A percentile compares a stretch with the other conserved stretches of the same genome.
Evolutionary conservation across 225 moss, liverwort and hornwort species (phyloP).

Genomic region (Neckera pumila): DNA sequence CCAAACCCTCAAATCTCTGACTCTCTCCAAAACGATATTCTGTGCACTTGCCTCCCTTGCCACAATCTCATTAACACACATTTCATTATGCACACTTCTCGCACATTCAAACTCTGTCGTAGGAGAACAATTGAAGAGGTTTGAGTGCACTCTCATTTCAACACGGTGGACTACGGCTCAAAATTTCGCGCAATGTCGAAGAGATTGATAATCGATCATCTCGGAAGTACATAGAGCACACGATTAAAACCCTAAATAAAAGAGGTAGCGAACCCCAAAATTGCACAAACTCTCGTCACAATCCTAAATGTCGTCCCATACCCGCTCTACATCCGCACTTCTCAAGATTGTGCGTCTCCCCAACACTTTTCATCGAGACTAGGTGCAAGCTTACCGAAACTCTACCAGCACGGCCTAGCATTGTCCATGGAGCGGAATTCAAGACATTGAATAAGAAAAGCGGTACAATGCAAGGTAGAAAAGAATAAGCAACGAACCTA

Average conservation of each 20-base stretch:
- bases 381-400: not conserved
- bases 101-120: not conserved
- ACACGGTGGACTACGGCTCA: not conserved
- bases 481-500: not conserved
- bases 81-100: not conserved
- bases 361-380: not conserved
- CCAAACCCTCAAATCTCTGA: not conserved
- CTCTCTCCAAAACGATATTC: not conserved
- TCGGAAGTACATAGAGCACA: not conserved
- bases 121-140: too few relatives aligned
- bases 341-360: too few relatives aligned
- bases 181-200: not conserved
- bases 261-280: not conserved
- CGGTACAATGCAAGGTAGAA: not conserved
- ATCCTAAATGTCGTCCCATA: not conserved
- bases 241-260: not conserved
- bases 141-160: not conserved
- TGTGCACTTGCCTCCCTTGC: not conserved
- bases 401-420: not conserved
- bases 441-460: too few relatives aligned
- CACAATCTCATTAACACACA: not conserved
- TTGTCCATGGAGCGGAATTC: not conserved
- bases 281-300: not conserved
- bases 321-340: not conserved
- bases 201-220: not conserved